Evolutionary conservation across 495 filamentous ascomycete species (phyloP), one percentile per base, ranked within the genome.

Genomic region (Endocarpon pusillum): DNA sequence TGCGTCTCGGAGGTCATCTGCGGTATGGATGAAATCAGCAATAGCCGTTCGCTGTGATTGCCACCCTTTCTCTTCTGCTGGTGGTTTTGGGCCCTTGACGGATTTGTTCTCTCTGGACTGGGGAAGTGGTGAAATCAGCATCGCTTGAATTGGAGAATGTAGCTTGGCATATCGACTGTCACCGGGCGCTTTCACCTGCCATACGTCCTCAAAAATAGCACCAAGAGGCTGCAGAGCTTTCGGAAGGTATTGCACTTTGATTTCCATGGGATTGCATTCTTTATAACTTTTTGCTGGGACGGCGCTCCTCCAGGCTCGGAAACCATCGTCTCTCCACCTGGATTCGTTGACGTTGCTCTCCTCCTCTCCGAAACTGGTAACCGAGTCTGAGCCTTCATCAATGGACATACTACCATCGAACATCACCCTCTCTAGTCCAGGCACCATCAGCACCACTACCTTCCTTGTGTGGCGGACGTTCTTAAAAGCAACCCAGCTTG

Each of bases 381-480:
- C 24, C 3, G 12, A 18, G 47, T 41, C 4, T 44, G 31, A 1
- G 51, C 36, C 2, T 47, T 50, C 21, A 55, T 54, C 26, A 76
- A 55, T 21, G 70, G 54, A 3, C 81, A 65, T 9, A 5, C 57
- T 64, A 16, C 69, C 67, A 57, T 84, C 71, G 54, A 94, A 91
- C 81, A 94, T 87, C 20, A 73, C 79, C 42, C 78, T 69, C 51
- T 93, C 85, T 10, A 96, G 53, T 8, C 87, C 89, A 1, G 89
- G 91, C 4, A 92, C 79, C 79, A 96, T 87, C 38, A 96, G 55
- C n/a, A 85, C 70, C 11, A 93, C 89, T 15, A 84, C 75, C 52
- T 86, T 91, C 22, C 73, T 63, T 33, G 96, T 75, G 42, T 75
- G 61, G 1, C 66, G 64, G 33, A 82, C 78, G 47, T 93, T 69